Evolutionary conservation across 164 flowering plant genomes (phyloP).

Genomic region (Santalum album): DNA sequence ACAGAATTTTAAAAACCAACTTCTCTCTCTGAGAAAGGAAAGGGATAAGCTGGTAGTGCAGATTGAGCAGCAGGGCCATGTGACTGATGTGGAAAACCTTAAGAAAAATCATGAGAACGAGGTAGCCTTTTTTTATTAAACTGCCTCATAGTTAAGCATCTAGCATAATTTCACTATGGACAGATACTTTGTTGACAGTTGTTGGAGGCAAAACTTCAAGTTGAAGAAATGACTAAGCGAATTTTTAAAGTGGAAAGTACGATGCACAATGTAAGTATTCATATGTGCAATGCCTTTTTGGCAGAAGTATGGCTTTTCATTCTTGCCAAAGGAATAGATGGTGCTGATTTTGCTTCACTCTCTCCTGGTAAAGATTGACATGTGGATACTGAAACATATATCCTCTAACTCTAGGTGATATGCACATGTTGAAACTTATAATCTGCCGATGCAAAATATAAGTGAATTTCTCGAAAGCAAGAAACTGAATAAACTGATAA

Average conservation of each 20-base stretch:
- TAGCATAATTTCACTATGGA: not conserved
- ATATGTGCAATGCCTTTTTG: not conserved
- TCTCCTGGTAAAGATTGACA: too few relatives aligned
- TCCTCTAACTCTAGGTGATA: too few relatives aligned
- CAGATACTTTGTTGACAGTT: conserved; percentile 21
- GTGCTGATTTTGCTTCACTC: not conserved
- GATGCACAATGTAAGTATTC: conserved; percentile 40
- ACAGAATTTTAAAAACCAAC: conserved; percentile 23
- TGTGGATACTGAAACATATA: too few relatives aligned
- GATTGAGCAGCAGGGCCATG: conserved; percentile 14
- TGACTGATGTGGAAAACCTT: conserved; percentile 16
- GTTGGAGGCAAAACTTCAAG: conserved; percentile 26
- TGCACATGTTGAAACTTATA: too few relatives aligned
- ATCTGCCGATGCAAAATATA: too few relatives aligned
- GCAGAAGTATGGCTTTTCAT: not conserved
- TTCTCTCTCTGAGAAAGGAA: conserved; percentile 22
- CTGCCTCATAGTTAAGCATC: not conserved
- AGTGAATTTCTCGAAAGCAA: too few relatives aligned
- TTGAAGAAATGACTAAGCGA: conserved; percentile 25
- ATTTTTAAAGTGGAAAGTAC: conserved; percentile 31
- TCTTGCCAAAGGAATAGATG: not conserved
- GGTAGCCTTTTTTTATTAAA: conserved; percentile 19
- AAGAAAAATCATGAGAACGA: conserved; percentile 14
- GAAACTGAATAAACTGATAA: too few relatives aligned
- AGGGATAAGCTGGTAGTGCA: conserved; percentile 24